Conservation (phyloP, 352 stramenopile species). For the Phytopythium helicoides region DNA sequence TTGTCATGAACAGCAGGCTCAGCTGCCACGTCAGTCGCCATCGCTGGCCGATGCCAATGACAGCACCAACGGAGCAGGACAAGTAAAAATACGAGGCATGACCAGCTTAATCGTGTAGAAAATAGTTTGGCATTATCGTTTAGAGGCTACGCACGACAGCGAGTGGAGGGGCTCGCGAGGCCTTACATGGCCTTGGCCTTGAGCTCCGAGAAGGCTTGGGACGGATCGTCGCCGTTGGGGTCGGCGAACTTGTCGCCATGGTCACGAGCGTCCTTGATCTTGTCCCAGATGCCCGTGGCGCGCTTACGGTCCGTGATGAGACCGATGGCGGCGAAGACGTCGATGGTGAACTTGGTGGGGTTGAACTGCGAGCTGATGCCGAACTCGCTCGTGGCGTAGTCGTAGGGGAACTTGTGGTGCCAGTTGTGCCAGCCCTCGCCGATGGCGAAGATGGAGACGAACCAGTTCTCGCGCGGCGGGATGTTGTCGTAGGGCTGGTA, state of each 20-base stretch:
- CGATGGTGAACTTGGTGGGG: slow-evolving; percentile 97
- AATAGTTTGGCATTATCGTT: slow-evolving; percentile 3
- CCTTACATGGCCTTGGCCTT: slow-evolving; percentile 66
- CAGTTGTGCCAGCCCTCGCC: slow-evolving; percentile 99
- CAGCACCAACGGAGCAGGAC: not conserved
- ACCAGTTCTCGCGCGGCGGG: slow-evolving; percentile 96
- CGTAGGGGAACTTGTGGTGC: slow-evolving; percentile 99
- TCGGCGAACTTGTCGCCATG: slow-evolving; percentile 43
- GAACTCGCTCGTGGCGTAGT: slow-evolving; percentile 98
- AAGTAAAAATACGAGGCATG: not conserved
- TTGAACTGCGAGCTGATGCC: slow-evolving; percentile 96
- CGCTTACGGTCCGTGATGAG: slow-evolving; percentile 95
- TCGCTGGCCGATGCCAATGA: no score
- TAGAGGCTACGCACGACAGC: not conserved
- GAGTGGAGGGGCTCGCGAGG: not conserved
- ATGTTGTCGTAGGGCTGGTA: slow-evolving; percentile 97
- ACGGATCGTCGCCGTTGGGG: slow-evolving; percentile 53
- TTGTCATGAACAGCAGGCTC: no score
- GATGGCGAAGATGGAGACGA: slow-evolving; percentile 94
- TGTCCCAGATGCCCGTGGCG: slow-evolving; percentile 92
- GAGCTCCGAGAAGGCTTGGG: slow-evolving; percentile 54
- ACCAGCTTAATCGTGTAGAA: not conserved
- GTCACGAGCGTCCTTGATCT: slow-evolving; percentile 74
- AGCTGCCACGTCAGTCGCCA: no score
- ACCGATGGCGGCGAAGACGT: slow-evolving; percentile 88